Evolutionary conservation across 495 filamentous ascomycete species (phyloP).

Genomic region (Achaetomiella virescens): DNA sequence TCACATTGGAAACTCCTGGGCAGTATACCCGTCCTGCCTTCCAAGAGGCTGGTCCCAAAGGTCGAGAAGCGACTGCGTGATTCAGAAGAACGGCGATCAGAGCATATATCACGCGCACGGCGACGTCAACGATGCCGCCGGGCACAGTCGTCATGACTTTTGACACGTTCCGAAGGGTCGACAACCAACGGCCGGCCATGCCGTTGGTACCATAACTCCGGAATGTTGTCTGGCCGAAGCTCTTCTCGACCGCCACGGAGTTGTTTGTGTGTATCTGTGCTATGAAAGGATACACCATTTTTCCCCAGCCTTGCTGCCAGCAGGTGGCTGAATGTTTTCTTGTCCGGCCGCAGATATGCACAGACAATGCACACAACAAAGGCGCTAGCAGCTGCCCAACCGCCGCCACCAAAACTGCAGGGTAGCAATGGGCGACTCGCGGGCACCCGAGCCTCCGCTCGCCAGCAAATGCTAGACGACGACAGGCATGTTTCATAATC

Average conservation of each 20-base stretch:
- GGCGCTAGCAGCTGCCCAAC: neutral
- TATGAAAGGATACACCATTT: neutral
- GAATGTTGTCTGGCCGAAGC: no score
- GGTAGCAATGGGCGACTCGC: neutral
- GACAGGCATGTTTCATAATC: neutral
- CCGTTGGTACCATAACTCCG: neutral
- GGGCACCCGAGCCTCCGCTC: neutral
- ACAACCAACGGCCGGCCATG: neutral
- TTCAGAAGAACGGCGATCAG: neutral
- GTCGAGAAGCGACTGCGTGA: neutral
- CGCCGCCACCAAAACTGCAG: neutral
- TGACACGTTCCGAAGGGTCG: neutral
- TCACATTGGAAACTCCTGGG: neutral
- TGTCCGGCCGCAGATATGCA: neutral
- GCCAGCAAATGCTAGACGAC: neutral
- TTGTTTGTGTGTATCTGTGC: no score
- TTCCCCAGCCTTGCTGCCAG: no score
- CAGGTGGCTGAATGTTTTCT: neutral
- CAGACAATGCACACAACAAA: neutral
- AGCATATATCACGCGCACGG: neutral
- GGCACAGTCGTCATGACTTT: no score
- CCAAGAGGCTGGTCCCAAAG: neutral
- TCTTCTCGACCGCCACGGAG: no score
- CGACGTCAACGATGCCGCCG: neutral
- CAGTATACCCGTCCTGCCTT: neutral